Evolutionary conservation across 495 filamentous ascomycete species (phyloP).

Genomic region (Aspergillus cristatus): DNA sequence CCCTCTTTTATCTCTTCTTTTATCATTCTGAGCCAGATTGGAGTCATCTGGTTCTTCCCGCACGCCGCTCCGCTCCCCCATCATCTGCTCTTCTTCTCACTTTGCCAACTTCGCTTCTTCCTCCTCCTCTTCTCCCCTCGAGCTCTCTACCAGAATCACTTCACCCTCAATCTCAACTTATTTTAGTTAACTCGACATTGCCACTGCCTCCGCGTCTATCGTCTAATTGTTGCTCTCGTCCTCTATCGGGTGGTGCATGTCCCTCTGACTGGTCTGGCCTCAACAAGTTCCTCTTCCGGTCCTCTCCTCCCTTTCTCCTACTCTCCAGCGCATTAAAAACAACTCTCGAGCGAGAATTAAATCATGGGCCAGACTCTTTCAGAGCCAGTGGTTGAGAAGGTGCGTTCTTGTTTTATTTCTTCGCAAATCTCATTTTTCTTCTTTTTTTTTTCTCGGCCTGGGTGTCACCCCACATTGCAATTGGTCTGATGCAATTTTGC

Average conservation of each 20-base stretch:
- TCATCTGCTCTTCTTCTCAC: conserved; percentile 11
- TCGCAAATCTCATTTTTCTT: not conserved
- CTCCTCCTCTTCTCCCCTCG: conserved; percentile 4
- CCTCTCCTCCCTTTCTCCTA: conserved; percentile 1
- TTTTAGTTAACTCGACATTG: no score
- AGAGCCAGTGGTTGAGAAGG: conserved; percentile 98
- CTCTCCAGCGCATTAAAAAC: conserved; percentile 1
- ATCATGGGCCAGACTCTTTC: conserved; percentile 98
- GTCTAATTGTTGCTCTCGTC: not conserved
- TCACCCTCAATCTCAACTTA: no score
- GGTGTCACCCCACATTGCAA: conserved; percentile 26
- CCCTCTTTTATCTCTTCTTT: no score
- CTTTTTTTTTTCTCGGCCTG: no score
- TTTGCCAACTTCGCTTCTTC: conserved; percentile 5
- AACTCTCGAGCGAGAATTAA: conserved; percentile 4
- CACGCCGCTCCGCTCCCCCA: conserved; percentile 15
- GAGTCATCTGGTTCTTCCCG: conserved; percentile 11
- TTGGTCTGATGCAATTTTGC: conserved; percentile 10
- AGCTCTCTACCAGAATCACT: no score
- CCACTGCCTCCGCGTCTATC: not conserved
- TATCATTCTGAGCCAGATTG: no score
- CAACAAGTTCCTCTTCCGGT: conserved; percentile 1
- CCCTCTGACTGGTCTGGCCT: not conserved
- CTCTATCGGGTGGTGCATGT: not conserved
- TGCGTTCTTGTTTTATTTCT: conserved; percentile 34